These are phyloP conservation scores for Selenicereus undatus DNA, from an alignment of 148 eudicot genomes.

Conservation along the genomic window DNA sequence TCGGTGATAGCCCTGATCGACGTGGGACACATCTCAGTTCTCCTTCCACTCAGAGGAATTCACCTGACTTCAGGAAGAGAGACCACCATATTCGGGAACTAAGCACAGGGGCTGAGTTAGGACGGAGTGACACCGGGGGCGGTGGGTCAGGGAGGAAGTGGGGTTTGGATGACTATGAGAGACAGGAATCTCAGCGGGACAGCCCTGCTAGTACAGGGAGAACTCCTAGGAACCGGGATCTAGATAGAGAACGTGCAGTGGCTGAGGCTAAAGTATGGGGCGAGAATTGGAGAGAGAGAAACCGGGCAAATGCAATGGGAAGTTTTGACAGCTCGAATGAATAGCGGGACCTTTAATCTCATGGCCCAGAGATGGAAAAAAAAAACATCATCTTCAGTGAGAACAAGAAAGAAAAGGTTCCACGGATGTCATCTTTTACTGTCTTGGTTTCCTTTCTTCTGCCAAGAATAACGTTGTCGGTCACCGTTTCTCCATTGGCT, in stretches of 20 bases:
- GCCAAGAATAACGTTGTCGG: slow-evolving; percentile 24
- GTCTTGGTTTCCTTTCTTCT: slow-evolving; percentile 27
- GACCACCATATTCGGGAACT: slow-evolving; percentile 49
- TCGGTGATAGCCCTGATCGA: slow-evolving; percentile 52
- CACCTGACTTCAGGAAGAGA: slow-evolving; percentile 66
- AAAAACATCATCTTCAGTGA: slow-evolving; percentile 14
- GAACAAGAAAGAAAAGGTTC: not conserved
- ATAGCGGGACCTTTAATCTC: slow-evolving; percentile 19
- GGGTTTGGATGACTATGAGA: slow-evolving; percentile 52
- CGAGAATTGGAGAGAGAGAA: slow-evolving; percentile 83
- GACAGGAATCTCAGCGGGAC: slow-evolving; percentile 51
- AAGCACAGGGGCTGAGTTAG: slow-evolving; percentile 52
- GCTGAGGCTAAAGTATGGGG: slow-evolving; percentile 99
- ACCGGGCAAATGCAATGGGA: slow-evolving; percentile 47
- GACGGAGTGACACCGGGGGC: slow-evolving; percentile 52
- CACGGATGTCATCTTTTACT: slow-evolving; percentile 15
- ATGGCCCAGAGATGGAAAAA: not conserved
- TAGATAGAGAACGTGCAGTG: slow-evolving; percentile 85
- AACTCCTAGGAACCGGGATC: slow-evolving; percentile 64
- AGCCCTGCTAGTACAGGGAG: slow-evolving; percentile 75
- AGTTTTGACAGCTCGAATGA: slow-evolving; percentile 71
- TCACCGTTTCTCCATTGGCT: slow-evolving; percentile 14
- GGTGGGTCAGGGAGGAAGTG: slow-evolving; percentile 74
- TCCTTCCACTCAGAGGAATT: slow-evolving; percentile 61
- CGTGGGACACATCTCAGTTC: slow-evolving; percentile 50